phyloP scores from a whole-genome alignment of 768 basidiomycete genomes.

The Cyathus striatus region DNA sequence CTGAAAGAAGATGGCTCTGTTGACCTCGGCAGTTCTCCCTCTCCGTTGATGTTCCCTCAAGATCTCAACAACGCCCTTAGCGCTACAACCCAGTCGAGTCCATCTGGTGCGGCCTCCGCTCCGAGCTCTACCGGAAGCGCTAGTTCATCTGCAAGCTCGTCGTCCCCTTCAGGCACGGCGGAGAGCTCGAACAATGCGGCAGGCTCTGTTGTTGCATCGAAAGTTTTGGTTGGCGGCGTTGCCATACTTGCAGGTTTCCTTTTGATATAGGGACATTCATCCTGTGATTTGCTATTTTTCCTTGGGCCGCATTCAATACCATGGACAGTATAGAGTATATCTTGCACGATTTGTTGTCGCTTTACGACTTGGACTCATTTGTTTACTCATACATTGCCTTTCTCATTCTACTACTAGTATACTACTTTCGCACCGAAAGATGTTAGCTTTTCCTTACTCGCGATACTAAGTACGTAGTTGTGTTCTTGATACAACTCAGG shows the following conservation, averaged over 20 bases:
- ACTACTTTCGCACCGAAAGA: background rate
- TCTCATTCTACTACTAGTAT: background rate
- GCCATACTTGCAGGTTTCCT: constrained; percentile 41
- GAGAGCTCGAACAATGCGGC: constrained; percentile 36
- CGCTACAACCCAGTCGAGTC: constrained; percentile 21
- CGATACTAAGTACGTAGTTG: background rate
- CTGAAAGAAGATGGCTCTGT: constrained; percentile 45
- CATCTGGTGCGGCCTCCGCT: constrained; percentile 20
- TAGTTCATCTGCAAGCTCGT: constrained; percentile 7
- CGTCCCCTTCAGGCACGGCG: constrained; percentile 13
- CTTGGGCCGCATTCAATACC: constrained; percentile 3
- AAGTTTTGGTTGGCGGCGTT: constrained; percentile 41
- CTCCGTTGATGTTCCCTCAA: constrained; percentile 54
- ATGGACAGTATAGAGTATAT: constrained; percentile 22
- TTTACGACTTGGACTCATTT: too few relatives aligned
- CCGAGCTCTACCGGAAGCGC: constrained; percentile 9
- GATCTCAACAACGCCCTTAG: constrained; percentile 47
- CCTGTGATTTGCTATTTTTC: background rate
- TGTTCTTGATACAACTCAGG: constrained; percentile 1
- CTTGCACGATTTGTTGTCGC: too few relatives aligned
- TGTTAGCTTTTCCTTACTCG: background rate
- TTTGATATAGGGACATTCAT: constrained; percentile 44
- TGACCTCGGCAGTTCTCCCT: constrained; percentile 39
- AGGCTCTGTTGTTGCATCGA: constrained; percentile 40
- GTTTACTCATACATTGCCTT: too few relatives aligned